A percentile compares a stretch with the other conserved stretches of the same genome.
Conservation (phyloP, 164 flowering plant genomes). For the Aristolochia contorta region DNA sequence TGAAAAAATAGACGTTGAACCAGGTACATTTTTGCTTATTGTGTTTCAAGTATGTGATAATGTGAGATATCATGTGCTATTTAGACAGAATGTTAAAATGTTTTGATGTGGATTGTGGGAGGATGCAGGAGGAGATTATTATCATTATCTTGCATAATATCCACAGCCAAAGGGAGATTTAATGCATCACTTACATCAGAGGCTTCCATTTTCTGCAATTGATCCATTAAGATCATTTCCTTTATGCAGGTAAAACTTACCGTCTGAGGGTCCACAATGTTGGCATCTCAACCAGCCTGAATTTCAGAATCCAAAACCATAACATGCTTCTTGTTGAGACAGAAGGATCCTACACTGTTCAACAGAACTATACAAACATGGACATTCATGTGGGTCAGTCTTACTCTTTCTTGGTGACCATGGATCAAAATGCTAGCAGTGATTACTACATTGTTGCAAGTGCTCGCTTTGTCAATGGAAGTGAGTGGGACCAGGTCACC, state of each 20-base stretch:
- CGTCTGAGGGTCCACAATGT: conserved; percentile 85
- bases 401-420: conserved; percentile 83
- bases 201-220: not conserved
- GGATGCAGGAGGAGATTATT: too few species aligned
- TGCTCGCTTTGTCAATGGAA: conserved; percentile 58
- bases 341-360: conserved; percentile 93
- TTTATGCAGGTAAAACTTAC: conserved; percentile 75
- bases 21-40: conserved; percentile 34
- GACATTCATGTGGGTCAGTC: conserved; percentile 97
- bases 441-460: conserved; percentile 93
- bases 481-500: conserved; percentile 34
- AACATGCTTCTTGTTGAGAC: conserved; percentile 88
- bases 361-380: conserved; percentile 81
- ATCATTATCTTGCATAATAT: too few species aligned
- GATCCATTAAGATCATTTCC: conserved; percentile 3
- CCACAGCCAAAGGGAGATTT: too few species aligned
- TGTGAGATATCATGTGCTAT: too few species aligned
- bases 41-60: too few species aligned
- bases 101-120: too few species aligned
- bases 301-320: conserved; percentile 89
- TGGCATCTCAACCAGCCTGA: conserved; percentile 81
- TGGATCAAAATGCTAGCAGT: conserved; percentile 81
- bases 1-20: conserved; percentile 61
- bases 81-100: too few species aligned
- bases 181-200: too few species aligned